Evolutionary conservation across 2,329 filamentous ascomycete genomes (phyloP), one percentile per base, ranked within the genome.

Genomic region (Bipolaris sorokiniana): DNA sequence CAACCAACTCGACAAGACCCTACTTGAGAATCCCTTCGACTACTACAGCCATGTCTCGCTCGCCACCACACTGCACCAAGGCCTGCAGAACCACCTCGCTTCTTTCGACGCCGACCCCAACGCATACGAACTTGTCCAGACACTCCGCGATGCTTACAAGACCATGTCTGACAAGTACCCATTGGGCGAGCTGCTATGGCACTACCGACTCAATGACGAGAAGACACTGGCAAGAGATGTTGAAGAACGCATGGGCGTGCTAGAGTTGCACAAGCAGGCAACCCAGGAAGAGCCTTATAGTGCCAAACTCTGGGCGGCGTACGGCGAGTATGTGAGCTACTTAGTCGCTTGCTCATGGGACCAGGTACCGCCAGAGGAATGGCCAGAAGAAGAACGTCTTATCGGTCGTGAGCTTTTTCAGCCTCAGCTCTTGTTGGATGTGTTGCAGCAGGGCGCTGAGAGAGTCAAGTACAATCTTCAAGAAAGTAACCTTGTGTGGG

Each of bases 401-500:
- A 79, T 90, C 57, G 90, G 88, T 48, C 84, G 85, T 65, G 88
- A 92, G 62, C 78, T 91, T 38, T 94, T 95, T 75, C 86, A 86
- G 6, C 84, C 89, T 61, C 85, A 88, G 33, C 78, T 84, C 45
- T 85, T 90, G 44, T 78, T 91, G 51, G 84, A 86, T 51, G 82
- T 91, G 1, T 91, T 91, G 84, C 85, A 88, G 71, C 83, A 90
- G 67, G 91, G 86, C 34, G 87, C 90, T 64, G 83, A 88, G 59
- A 85, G 86, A 40, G 90, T 90, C 51, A 86, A 88, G 70, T 91
- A 88, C 76, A 88, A 90, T 59, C 80, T 95, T 56, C 85, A 85
- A 70, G 90, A 92, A 73, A 94, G 91, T 70, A 88, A 92, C 71
- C 77, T 87, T 54, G 83, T 95, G 10, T 96, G 91, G 91, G 86